Percentiles rank a stretch among this genome's conserved stretches.
Conservation (phyloP, 352 stramenopile genomes). For the Globisporangium perplexum region DNA sequence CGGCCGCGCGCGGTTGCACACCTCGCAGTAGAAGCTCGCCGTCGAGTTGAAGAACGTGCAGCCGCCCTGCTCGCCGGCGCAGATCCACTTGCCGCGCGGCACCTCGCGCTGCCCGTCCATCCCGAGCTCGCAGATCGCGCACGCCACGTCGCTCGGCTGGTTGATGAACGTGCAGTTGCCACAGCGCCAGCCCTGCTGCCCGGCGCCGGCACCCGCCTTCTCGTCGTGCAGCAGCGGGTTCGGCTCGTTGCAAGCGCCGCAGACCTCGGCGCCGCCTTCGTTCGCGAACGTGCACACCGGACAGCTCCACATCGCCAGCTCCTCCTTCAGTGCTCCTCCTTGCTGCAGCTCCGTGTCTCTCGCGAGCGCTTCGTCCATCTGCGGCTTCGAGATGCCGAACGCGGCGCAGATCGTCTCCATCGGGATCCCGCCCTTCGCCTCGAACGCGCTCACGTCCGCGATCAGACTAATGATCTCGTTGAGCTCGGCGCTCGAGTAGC, state of each 20-base stretch:
- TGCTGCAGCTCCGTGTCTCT: conserved; percentile 20
- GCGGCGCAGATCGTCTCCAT: conserved; percentile 71
- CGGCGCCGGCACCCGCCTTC: conserved; percentile 7
- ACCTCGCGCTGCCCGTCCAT: conserved; percentile 72
- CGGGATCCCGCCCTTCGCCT: conserved; percentile 35
- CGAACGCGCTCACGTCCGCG: conserved; percentile 40
- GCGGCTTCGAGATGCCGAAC: conserved; percentile 47
- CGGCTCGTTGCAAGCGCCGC: conserved; percentile 57
- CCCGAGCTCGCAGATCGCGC: conserved; percentile 80
- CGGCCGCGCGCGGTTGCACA: conserved; percentile 80
- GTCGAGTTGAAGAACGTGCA: conserved; percentile 87
- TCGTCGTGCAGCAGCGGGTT: conserved; percentile 39
- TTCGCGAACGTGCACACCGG: conserved; percentile 82
- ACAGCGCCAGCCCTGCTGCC: conserved; percentile 69
- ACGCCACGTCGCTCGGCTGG: conserved; percentile 57
- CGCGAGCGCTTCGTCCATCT: conserved; percentile 58
- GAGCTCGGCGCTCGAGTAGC: conserved; percentile 73
- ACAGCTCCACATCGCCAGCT: conserved; percentile 44
- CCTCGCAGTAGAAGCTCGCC: conserved; percentile 85
- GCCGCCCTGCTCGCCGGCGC: conserved; percentile 71
- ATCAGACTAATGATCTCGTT: conserved; percentile 82
- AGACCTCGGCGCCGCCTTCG: conserved; percentile 27
- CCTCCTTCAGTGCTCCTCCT: conserved; percentile 12
- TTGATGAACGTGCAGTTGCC: conserved; percentile 87
- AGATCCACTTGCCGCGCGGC: conserved; percentile 82